Evolutionary conservation across 2,329 filamentous ascomycete species (phyloP).

Genomic region (Ambrosiella xylebori): DNA sequence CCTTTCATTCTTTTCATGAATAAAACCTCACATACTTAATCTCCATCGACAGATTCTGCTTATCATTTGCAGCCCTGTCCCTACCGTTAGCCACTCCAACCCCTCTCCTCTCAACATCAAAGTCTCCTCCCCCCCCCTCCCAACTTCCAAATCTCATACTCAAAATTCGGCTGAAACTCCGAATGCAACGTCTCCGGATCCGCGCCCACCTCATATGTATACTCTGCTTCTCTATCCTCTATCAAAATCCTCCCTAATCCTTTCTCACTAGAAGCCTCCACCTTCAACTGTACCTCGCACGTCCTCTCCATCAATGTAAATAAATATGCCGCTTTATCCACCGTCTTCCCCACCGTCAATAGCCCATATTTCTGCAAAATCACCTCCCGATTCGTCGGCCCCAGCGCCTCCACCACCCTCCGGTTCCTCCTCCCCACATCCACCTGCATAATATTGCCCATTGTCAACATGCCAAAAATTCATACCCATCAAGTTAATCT

Average conservation of each 20-base stretch:
- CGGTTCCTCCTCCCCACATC: slow-evolving; percentile 29
- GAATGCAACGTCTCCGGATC: slow-evolving; percentile 19
- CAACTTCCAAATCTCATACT: slow-evolving; percentile 21
- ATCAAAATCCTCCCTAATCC: slow-evolving; percentile 18
- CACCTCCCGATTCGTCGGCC: slow-evolving; percentile 30
- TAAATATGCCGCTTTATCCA: slow-evolving; percentile 49
- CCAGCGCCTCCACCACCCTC: slow-evolving; percentile 33
- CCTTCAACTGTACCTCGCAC: slow-evolving; percentile 21
- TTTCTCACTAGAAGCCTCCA: slow-evolving; percentile 15
- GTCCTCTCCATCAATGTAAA: slow-evolving; percentile 29
- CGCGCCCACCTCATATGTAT: slow-evolving; percentile 21
- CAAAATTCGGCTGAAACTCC: slow-evolving; percentile 22
- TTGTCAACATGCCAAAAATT: slow-evolving; percentile 45
- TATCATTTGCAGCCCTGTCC: neutral
- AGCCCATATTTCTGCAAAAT: slow-evolving; percentile 49
- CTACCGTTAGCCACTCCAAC: neutral
- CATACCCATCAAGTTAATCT: slow-evolving; percentile 46
- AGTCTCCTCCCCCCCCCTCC: too few species aligned
- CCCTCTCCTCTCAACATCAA: too few species aligned
- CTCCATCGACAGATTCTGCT: neutral
- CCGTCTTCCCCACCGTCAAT: slow-evolving; percentile 43
- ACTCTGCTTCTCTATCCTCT: slow-evolving; percentile 24
- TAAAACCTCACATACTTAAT: neutral
- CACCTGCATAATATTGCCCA: slow-evolving; percentile 44
- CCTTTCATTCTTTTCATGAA: neutral